Base-by-base conservation (phyloP, 371 early-diverging fungal species). In the Mucor velutinosus region DNA sequence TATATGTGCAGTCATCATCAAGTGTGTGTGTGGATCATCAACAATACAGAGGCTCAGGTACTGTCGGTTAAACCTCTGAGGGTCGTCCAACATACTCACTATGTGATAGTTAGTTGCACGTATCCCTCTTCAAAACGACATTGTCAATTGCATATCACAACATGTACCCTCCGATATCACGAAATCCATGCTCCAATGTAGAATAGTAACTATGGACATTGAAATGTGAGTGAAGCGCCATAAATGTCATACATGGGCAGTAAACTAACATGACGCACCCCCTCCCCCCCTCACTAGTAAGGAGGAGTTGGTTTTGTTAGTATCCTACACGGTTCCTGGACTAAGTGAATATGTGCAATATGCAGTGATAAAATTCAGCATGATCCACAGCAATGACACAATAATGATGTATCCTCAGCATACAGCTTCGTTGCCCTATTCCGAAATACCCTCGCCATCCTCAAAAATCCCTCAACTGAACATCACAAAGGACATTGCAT, bases 331-430 rank as follows among this genome's bases (percentile, higher is more conserved):
- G 8, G 33, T 66, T 15, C 66, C 66, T 53, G 67, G 25, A 7
- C 35, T 66, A 41, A 51, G 55, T 7, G 59, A 66, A 25, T 71
- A 66, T 21, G 33, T 66, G 33, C 71, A 71, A 35, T 71, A 51
- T 11, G 66, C 62, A 7, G 32, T 63, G 17, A 53, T 71, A 23
- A 21, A 35, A 41, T 19, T 58, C 35, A 25, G 23, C 21, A 23
- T 29, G 10, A 15, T 59, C 39, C 19, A 37, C 3, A 29, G 41
- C 23, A 59, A 64, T 19, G 29, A 60, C 15, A 6, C 59, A 4
- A 11, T 41, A 10, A 27, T n/a, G 11, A 32, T 47, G 7, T 43
- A 53, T n/a, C 37, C 49, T 4, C 25, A 47, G 19, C 49, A 62
- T 7, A 58, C 66, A 12, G 43, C 59, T 1, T 66, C 71, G 27